Percentiles rank a stretch among this genome's conserved stretches.
Conservation (phyloP, 2,329 filamentous ascomycete genomes). For the Lomentospora prolificans region DNA sequence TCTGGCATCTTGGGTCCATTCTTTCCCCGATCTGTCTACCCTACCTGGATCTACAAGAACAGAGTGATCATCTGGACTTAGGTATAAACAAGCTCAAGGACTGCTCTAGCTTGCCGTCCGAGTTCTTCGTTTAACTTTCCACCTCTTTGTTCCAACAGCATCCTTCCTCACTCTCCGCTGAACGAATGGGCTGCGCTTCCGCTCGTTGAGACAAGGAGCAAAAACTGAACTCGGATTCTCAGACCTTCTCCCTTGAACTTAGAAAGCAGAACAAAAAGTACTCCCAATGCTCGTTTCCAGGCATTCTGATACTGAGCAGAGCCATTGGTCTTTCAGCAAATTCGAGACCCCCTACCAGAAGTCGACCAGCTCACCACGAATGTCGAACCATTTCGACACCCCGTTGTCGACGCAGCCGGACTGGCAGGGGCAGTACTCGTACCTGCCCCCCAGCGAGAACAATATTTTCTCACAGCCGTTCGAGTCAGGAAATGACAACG, state of each 20-base stretch:
- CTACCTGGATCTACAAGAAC: constrained; percentile 3
- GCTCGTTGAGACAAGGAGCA: background rate
- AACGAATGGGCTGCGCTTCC: background rate
- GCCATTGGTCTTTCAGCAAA: constrained; percentile 45
- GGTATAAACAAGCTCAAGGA: background rate
- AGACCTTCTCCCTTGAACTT: background rate
- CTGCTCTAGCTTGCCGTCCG: background rate
- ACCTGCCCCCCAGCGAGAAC: constrained; percentile 34
- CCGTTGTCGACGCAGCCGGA: constrained; percentile 43
- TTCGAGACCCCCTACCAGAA: constrained; percentile 36
- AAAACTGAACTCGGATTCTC: background rate
- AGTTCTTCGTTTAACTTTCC: background rate
- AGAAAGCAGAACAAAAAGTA: constrained; percentile 1
- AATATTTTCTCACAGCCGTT: constrained; percentile 35
- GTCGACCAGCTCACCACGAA: constrained; percentile 37
- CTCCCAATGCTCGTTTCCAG: constrained; percentile 48
- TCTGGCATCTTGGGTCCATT: background rate
- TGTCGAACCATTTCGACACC: constrained; percentile 46
- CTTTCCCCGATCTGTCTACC: background rate
- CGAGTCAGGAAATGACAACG: constrained; percentile 29
- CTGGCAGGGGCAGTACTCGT: constrained; percentile 47
- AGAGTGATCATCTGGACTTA: constrained; percentile 2
- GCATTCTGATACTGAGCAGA: constrained; percentile 42
- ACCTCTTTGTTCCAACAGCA: background rate
- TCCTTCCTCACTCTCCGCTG: background rate